Conservation (phyloP, 139 green algal species). For the Spirogloea muscicola region DNA sequence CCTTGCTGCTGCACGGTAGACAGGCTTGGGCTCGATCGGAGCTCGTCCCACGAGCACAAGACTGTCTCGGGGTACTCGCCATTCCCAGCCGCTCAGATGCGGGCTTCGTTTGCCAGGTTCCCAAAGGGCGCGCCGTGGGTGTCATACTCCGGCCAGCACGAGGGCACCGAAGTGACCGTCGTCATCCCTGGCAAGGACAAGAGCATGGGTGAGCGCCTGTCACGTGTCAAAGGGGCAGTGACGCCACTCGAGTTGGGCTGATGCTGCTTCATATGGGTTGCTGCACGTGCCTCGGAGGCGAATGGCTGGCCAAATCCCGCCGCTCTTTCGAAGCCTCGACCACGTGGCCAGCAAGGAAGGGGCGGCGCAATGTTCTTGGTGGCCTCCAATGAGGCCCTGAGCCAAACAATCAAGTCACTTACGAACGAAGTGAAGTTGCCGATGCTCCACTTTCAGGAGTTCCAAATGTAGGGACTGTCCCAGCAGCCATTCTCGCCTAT, state of each 20-base stretch:
- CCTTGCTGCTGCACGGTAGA: background rate
- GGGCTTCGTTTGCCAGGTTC: conserved; percentile 17
- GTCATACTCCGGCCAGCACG: conserved; percentile 27
- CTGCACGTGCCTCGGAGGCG: background rate
- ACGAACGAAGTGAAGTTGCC: no score
- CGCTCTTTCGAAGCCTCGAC: background rate
- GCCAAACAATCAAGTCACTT: no score
- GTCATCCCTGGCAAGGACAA: conserved; percentile 28
- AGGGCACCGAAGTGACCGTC: conserved; percentile 11
- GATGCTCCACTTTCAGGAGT: no score
- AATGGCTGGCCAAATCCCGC: background rate
- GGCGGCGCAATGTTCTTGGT: no score
- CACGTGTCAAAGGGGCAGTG: background rate
- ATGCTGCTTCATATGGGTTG: background rate
- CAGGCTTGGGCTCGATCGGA: background rate
- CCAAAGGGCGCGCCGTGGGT: conserved; percentile 13
- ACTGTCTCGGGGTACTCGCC: background rate
- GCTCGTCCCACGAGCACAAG: background rate
- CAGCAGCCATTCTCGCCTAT: conserved; percentile 61
- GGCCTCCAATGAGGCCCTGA: no score
- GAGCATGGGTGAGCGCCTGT: background rate
- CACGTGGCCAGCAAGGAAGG: background rate
- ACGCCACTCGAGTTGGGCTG: background rate
- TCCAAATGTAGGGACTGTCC: conserved; percentile 28
- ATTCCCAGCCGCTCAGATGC: background rate